These are phyloP conservation scores for Abrus precatorius DNA, from an alignment of 306 rosid genomes.

Conservation along the genomic window DNA sequence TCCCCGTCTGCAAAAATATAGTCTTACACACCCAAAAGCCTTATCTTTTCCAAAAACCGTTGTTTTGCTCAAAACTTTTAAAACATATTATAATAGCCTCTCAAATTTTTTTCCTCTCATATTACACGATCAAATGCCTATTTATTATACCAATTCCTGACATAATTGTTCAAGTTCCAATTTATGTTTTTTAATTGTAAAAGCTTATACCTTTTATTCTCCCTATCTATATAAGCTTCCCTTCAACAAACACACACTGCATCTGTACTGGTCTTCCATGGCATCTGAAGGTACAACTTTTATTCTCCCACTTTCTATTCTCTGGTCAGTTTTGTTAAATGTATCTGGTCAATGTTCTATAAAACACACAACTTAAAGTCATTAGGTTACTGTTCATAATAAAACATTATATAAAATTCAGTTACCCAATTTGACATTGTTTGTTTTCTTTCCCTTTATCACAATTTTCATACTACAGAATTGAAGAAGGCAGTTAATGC, in stretches of 20 bases:
- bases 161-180: constrained; percentile 69
- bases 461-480: constrained; percentile 57
- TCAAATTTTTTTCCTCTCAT: constrained; percentile 19
- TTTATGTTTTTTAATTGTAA: constrained; percentile 51
- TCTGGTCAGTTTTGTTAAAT: constrained; percentile 40
- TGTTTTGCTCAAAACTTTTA: constrained; percentile 60
- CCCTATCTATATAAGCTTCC: constrained; percentile 63
- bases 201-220: constrained; percentile 54
- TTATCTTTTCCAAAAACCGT: constrained; percentile 72
- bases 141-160: constrained; percentile 49
- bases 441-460: constrained; percentile 52
- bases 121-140: constrained; percentile 56
- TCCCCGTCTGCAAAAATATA: constrained; percentile 72
- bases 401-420: constrained; percentile 50
- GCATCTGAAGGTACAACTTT: constrained; percentile 67
- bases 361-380: constrained; percentile 32
- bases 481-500: constrained; percentile 48
- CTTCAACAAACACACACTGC: constrained; percentile 55
- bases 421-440: constrained; percentile 64
- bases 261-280: constrained; percentile 53
- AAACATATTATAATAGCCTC: constrained; percentile 47
- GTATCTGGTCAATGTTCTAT: constrained; percentile 30
- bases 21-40: constrained; percentile 71
- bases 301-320: constrained; percentile 41
- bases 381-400: constrained; percentile 24